phyloP scores from a whole-genome alignment of 805 yeast species.

The Cyberlindnera maclurae region DNA sequence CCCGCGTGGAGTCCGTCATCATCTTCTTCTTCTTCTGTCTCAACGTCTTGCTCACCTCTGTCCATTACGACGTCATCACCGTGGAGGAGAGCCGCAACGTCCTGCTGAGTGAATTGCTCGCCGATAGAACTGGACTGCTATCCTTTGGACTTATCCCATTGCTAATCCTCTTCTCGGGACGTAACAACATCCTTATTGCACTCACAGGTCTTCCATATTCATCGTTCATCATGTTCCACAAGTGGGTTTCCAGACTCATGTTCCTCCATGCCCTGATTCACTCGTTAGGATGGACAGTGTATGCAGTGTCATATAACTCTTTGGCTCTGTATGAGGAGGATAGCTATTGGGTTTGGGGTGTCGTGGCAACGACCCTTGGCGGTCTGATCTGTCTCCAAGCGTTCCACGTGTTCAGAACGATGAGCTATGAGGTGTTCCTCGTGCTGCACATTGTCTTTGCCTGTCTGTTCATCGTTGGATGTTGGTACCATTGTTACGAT shows the following conservation, averaged over 20 bases:
- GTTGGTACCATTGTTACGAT: conserved; percentile 51
- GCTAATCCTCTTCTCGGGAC: conserved; percentile 55
- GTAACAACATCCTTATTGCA: conserved; percentile 58
- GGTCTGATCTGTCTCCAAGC: conserved; percentile 43
- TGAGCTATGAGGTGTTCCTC: conserved; percentile 54
- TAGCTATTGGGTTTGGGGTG: conserved; percentile 29
- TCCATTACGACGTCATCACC: conserved; percentile 9
- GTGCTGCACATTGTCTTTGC: conserved; percentile 51
- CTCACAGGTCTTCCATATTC: conserved; percentile 59
- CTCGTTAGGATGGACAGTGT: conserved; percentile 14
- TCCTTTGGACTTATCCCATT: conserved; percentile 41
- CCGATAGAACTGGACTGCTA: conserved; percentile 20
- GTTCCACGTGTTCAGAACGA: conserved; percentile 41
- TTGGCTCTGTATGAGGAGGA: conserved; percentile 5
- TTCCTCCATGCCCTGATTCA: conserved; percentile 19
- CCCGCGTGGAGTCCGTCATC: conserved; percentile 24
- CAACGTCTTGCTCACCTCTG: conserved; percentile 10
- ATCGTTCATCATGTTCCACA: conserved; percentile 59
- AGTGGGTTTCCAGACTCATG: conserved; percentile 47
- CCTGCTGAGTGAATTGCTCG: conserved; percentile 5
- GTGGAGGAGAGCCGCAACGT: not conserved
- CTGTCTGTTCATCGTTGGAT: conserved; percentile 41
- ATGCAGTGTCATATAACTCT: conserved; percentile 6
- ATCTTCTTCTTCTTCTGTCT: conserved; percentile 28
- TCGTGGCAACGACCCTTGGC: conserved; percentile 37